Evolutionary conservation across 371 early-diverging fungal species (phyloP).

Genomic region (Haplosporangium sp.): DNA sequence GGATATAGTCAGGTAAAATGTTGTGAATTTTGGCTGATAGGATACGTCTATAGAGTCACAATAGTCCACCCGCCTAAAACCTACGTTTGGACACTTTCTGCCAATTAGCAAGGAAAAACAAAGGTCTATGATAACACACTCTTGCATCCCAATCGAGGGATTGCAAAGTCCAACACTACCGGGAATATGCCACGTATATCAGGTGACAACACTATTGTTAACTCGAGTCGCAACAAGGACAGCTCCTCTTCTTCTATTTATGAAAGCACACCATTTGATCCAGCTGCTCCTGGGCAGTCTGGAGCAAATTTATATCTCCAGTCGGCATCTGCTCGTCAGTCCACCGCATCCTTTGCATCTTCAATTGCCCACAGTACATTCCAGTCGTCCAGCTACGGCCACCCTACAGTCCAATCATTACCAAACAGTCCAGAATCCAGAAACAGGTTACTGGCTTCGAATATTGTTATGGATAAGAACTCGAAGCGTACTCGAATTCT

Average conservation of each 20-base stretch:
- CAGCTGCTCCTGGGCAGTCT: conserved; percentile 24
- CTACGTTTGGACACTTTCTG: no score
- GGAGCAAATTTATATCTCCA: conserved; percentile 41
- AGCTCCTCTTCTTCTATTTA: conserved; percentile 26
- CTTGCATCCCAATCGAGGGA: conserved; percentile 21
- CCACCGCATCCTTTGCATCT: conserved; percentile 49
- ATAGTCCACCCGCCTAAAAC: no score
- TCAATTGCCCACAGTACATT: conserved; percentile 38
- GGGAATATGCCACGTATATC: conserved; percentile 46
- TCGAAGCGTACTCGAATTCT: conserved; percentile 38
- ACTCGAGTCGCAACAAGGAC: conserved; percentile 26
- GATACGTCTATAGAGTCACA: no score
- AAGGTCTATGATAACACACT: conserved; percentile 19
- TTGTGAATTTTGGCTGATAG: background rate
- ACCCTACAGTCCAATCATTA: conserved; percentile 9
- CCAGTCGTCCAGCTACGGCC: conserved; percentile 26
- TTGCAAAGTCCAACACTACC: conserved; percentile 39
- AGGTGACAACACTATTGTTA: conserved; percentile 48
- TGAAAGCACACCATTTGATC: conserved; percentile 21
- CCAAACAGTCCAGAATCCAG: conserved; percentile 32
- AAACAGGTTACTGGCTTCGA: conserved; percentile 36
- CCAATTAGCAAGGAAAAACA: conserved; percentile 17
- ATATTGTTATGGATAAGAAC: conserved; percentile 33
- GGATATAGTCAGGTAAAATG: conserved; percentile 22
- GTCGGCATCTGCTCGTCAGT: conserved; percentile 35